phyloP scores from a whole-genome alignment of 345 rosid genomes.

The Eucalyptus polyanthemos region DNA sequence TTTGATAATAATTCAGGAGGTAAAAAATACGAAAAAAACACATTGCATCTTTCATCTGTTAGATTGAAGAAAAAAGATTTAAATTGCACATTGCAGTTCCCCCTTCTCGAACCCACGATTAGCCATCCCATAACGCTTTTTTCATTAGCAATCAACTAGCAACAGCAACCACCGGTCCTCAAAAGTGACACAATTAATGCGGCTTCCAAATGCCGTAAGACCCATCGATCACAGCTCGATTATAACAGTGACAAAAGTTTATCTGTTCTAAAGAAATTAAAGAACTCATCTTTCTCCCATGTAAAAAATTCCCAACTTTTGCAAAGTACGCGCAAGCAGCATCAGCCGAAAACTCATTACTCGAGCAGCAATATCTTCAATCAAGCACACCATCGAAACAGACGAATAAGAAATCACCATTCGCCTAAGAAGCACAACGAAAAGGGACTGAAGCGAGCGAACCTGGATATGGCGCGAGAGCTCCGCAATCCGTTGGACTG shows the following conservation, averaged over 20 bases:
- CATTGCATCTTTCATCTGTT: neutral
- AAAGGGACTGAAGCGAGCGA: neutral
- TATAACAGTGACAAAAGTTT: neutral
- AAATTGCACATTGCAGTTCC: neutral
- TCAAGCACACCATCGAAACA: neutral
- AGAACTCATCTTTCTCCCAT: neutral
- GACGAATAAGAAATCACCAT: neutral
- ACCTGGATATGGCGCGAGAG: neutral
- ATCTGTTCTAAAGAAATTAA: neutral
- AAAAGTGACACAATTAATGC: neutral
- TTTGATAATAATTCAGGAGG: no score
- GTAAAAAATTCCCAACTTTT: neutral
- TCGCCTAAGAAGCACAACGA: neutral
- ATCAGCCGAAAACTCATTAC: neutral
- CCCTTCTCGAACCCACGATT: neutral
- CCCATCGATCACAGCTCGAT: neutral
- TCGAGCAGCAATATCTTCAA: neutral
- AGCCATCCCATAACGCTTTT: neutral
- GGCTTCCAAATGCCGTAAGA: neutral
- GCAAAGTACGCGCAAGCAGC: neutral
- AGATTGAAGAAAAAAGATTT: no score
- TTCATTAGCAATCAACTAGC: neutral
- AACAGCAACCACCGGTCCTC: neutral
- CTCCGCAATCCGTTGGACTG: neutral
- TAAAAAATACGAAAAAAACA: no score